Percentiles rank a stretch among this genome's conserved stretches.
These are phyloP conservation scores for Pezicula neosporulosa DNA, from an alignment of 2,329 filamentous ascomycete species.

Conservation along the genomic window DNA sequence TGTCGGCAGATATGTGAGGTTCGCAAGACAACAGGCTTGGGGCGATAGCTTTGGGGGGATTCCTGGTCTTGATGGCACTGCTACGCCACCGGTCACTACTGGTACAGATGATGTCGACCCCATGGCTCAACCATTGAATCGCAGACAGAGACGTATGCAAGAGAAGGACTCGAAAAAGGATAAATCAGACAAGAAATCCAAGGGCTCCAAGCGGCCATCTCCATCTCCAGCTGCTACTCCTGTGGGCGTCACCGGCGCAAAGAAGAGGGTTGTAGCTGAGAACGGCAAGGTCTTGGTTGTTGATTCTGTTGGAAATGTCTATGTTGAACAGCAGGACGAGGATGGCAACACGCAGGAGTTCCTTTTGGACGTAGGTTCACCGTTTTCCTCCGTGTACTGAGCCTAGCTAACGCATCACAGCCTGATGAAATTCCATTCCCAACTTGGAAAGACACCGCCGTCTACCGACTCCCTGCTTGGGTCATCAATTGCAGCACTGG, in stretches of 20 bases:
- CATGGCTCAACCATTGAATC: constrained; percentile 62
- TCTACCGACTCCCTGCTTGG: constrained; percentile 76
- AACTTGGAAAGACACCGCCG: constrained; percentile 75
- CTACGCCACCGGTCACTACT: constrained; percentile 40
- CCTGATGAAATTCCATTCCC: constrained; percentile 76
- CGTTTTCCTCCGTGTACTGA: not conserved
- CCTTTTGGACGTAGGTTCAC: constrained; percentile 73
- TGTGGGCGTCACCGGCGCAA: constrained; percentile 66
- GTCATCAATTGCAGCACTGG: constrained; percentile 56
- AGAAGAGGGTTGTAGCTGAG: constrained; percentile 85
- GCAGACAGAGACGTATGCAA: constrained; percentile 83
- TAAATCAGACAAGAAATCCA: constrained; percentile 53
- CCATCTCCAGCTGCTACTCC: constrained; percentile 30
- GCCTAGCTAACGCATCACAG: constrained; percentile 38
- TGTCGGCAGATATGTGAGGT: constrained; percentile 84
- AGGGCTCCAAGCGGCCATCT: constrained; percentile 44
- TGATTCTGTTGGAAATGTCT: constrained; percentile 88
- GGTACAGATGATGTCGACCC: constrained; percentile 43
- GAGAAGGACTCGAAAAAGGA: constrained; percentile 79
- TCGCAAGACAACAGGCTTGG: constrained; percentile 86
- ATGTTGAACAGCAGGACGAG: constrained; percentile 86
- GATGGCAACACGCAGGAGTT: constrained; percentile 82
- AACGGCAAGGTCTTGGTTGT: constrained; percentile 96
- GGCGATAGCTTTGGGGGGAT: constrained; percentile 71
- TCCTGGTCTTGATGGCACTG: constrained; percentile 56